These are phyloP conservation scores for Buxus sempervirens DNA, from an alignment of 164 flowering plant species.

Conservation along the genomic window DNA sequence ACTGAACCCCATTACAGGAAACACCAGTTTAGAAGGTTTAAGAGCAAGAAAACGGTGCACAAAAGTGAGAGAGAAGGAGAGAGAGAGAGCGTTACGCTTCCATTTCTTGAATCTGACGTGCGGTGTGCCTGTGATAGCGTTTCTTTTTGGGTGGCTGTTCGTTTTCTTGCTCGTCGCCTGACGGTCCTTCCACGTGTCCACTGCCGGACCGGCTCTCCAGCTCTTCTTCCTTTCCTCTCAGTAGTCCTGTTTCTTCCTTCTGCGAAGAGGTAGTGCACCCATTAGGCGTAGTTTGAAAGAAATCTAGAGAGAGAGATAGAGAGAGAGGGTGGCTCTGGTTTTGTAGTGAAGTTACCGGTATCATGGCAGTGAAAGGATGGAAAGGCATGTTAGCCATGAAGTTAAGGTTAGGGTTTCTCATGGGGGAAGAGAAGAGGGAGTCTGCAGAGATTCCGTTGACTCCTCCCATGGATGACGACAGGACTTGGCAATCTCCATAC, in stretches of 20 bases:
- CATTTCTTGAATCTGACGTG: slow-evolving; percentile 95
- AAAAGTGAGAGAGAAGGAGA: slow-evolving; percentile 1
- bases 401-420: slow-evolving; percentile 73
- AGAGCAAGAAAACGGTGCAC: not conserved
- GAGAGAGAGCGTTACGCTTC: slow-evolving; percentile 58
- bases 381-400: slow-evolving; percentile 61
- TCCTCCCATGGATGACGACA: slow-evolving; percentile 74
- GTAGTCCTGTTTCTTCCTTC: slow-evolving; percentile 25
- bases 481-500: slow-evolving; percentile 87
- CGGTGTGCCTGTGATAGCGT: slow-evolving; percentile 89
- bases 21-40: too few relatives aligned
- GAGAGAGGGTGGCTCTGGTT: not conserved
- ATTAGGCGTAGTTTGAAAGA: not conserved
- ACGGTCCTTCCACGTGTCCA: slow-evolving; percentile 59
- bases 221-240: slow-evolving; percentile 51
- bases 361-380: slow-evolving; percentile 44
- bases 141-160: slow-evolving; percentile 59
- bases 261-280: not conserved
- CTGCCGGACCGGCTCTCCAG: slow-evolving; percentile 81
- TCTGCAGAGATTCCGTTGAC: slow-evolving; percentile 36
- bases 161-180: slow-evolving; percentile 60
- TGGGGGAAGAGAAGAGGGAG: slow-evolving; percentile 47
- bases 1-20: slow-evolving; percentile 24
- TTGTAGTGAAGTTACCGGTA: slow-evolving; percentile 40
- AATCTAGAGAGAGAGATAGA: not conserved